Conservation (phyloP, 1,284 basidiomycete genomes). For the Trichosporon sp. region DNA sequence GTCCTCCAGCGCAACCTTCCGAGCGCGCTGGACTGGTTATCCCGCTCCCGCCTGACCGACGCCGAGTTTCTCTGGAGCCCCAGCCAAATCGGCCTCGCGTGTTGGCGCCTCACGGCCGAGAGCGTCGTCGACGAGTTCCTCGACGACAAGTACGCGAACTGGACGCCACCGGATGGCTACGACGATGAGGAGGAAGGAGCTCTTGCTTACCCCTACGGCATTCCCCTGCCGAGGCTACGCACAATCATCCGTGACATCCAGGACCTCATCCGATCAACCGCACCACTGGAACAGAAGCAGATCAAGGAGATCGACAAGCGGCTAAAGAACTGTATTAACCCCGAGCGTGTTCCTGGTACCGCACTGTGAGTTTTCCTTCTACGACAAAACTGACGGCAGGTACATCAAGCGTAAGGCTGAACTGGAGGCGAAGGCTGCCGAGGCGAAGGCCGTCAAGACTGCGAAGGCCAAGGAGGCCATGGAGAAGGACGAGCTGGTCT, state of each 20-base stretch:
- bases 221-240: constrained; percentile 42
- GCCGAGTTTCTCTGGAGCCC: constrained; percentile 88
- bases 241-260: constrained; percentile 58
- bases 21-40: constrained; percentile 52
- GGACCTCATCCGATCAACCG: constrained; percentile 54
- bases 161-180: constrained; percentile 6
- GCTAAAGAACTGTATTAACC: constrained; percentile 81
- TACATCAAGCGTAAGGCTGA: constrained; percentile 49
- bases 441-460: constrained; percentile 38
- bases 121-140: constrained; percentile 63
- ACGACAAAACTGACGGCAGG: constrained; percentile 26
- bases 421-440: constrained; percentile 37
- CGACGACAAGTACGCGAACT: constrained; percentile 49
- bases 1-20: constrained; percentile 30
- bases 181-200: not conserved
- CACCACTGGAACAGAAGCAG: constrained; percentile 71
- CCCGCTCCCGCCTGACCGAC: constrained; percentile 76
- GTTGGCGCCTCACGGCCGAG: constrained; percentile 63
- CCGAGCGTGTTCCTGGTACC: constrained; percentile 83
- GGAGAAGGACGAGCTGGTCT: constrained; percentile 28
- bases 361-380: constrained; percentile 56
- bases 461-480: constrained; percentile 24
- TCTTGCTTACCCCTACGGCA: constrained; percentile 25
- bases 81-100: constrained; percentile 87
- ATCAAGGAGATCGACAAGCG: constrained; percentile 82